phyloP scores from a whole-genome alignment of 1,284 basidiomycete species.

The Pseudozyma hubeiensis region DNA sequence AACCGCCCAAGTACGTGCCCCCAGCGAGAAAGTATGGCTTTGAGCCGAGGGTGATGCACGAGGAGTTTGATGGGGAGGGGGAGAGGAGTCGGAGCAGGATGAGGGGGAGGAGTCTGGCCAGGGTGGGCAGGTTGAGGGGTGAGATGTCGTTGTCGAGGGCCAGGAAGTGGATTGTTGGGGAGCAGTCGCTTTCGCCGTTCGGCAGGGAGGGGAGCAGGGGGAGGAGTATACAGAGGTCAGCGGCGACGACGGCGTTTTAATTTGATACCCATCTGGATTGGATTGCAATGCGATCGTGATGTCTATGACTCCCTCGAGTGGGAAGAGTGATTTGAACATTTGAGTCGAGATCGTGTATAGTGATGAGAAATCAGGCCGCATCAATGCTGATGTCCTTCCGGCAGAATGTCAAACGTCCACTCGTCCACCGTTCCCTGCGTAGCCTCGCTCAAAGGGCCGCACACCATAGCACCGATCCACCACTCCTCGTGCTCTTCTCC shows the following conservation, averaged over 20 bases:
- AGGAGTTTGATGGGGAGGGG: neutral
- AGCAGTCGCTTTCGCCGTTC: slow-evolving; percentile 4
- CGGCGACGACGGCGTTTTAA: neutral
- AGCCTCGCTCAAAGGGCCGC: slow-evolving; percentile 19
- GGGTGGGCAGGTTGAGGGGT: slow-evolving; percentile 1
- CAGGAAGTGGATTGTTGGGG: slow-evolving; percentile 11
- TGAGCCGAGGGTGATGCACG: slow-evolving; percentile 23
- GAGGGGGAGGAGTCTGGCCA: slow-evolving; percentile 8
- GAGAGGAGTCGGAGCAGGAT: slow-evolving; percentile 10
- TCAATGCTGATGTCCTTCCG: neutral
- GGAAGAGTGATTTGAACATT: too few species aligned
- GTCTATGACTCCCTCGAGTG: too few species aligned
- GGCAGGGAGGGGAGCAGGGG: slow-evolving; percentile 14
- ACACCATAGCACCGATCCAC: slow-evolving; percentile 48
- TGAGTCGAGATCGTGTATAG: too few species aligned
- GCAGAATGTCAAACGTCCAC: slow-evolving; percentile 14
- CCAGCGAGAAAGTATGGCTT: slow-evolving; percentile 50
- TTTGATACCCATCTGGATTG: neutral
- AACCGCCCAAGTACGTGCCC: slow-evolving; percentile 41
- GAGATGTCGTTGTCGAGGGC: slow-evolving; percentile 20
- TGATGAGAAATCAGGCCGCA: neutral
- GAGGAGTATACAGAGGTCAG: neutral
- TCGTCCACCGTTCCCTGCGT: slow-evolving; percentile 17
- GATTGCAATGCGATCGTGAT: too few species aligned
- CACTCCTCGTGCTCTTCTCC: slow-evolving; percentile 14